Percentiles rank a stretch among this genome's conserved stretches.
These are phyloP conservation scores for Camelina sativa DNA, from an alignment of 345 rosid genomes.

Conservation along the genomic window DNA sequence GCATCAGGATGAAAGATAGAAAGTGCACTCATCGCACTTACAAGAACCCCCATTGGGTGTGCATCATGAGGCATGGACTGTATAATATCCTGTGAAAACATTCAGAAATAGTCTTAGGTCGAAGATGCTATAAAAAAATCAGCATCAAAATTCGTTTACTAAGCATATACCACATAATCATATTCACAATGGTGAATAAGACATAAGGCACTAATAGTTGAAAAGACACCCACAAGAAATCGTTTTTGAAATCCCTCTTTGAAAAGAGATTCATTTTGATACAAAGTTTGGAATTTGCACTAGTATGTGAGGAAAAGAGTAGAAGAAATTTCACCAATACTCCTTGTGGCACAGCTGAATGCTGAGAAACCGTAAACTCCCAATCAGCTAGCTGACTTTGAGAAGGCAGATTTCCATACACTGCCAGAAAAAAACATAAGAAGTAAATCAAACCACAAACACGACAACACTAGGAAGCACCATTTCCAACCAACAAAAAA, in stretches of 20 bases:
- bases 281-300: not conserved
- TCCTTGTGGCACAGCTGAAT: constrained; percentile 97
- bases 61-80: constrained; percentile 98
- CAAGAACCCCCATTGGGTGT: constrained; percentile 95
- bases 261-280: not conserved
- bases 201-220: not conserved
- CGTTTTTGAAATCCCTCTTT: not conserved
- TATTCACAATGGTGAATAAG: not conserved
- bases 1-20: constrained; percentile 98
- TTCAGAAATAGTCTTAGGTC: constrained; percentile 7
- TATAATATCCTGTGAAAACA: constrained; percentile 69
- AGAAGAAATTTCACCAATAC: constrained; percentile 59
- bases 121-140: not conserved
- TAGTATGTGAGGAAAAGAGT: constrained; percentile 3
- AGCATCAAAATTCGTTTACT: not conserved
- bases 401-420: constrained; percentile 87
- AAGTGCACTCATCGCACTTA: constrained; percentile 93
- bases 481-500: not conserved
- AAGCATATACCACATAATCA: not conserved
- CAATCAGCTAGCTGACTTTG: constrained; percentile 84
- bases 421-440: constrained; percentile 50
- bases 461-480: not conserved
- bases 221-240: not conserved
- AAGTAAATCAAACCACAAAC: not conserved
- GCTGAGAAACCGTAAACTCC: constrained; percentile 93